Evolutionary conservation across 495 filamentous ascomycete genomes (phyloP).

Genomic region (Rusavskia elegans): DNA sequence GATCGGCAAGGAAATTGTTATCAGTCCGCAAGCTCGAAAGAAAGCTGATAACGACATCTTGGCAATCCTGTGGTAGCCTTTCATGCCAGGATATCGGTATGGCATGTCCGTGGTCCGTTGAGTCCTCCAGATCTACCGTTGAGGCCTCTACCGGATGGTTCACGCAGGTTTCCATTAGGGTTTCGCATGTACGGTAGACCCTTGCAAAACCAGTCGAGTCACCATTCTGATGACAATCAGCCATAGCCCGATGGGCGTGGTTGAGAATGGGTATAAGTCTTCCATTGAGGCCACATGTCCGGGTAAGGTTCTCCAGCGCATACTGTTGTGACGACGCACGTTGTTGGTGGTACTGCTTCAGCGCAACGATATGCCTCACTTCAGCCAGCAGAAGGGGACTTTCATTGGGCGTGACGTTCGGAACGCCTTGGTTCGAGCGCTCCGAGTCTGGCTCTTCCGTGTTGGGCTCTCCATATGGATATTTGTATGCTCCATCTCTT

Average conservation of each 20-base stretch:
- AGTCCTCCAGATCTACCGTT: constrained; percentile 19
- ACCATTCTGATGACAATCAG: constrained; percentile 76
- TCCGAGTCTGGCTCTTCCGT: not conserved
- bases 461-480: not conserved
- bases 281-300: constrained; percentile 6
- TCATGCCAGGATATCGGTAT: constrained; percentile 44
- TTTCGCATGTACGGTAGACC: constrained; percentile 75
- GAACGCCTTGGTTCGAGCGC: not conserved
- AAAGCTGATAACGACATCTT: constrained; percentile 63
- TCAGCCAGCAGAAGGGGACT: constrained; percentile 1
- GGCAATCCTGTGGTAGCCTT: constrained; percentile 58
- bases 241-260: constrained; percentile 40
- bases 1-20: constrained; percentile 69
- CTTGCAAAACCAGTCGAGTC: constrained; percentile 79
- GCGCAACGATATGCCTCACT: constrained; percentile 4
- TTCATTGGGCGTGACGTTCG: not conserved
- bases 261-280: constrained; percentile 9
- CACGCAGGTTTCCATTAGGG: constrained; percentile 71
- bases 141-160: constrained; percentile 28
- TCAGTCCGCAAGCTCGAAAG: constrained; percentile 70
- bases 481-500: too few species aligned
- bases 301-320: constrained; percentile 3
- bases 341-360: constrained; percentile 3
- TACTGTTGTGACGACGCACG: not conserved
- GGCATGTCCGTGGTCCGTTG: constrained; percentile 2